Base-by-base conservation (phyloP, 768 basidiomycete genomes). In the Russula olivacea region DNA sequence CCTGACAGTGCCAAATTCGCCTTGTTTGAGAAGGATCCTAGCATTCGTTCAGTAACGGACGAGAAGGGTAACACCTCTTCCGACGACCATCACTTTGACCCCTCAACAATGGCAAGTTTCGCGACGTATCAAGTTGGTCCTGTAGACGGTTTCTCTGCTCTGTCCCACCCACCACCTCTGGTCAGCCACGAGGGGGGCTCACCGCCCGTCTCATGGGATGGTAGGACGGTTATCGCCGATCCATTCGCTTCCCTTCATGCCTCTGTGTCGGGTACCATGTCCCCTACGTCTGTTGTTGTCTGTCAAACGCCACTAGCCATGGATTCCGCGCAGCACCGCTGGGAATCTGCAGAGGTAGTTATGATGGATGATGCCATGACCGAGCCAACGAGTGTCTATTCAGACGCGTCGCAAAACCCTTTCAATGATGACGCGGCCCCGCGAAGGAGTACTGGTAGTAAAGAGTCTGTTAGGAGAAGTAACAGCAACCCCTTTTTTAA, bases 301-400 rank as follows among this genome's bases (percentile, higher is more conserved):
- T 55, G 61, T 40, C 67, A 68, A 61, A 66, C 67, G 10, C 67
- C 67, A 25, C 55, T 11, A 21, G 45, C 67, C 12, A 66, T 53
- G 15, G 45, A 59, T 23, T 68, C 65, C 12, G 55, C 14, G 14
- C 47, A 34, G 23, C 67, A 68, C 55, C 61, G 43, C 6, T 68
- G 67, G 67, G 65, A 68, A 56, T 66, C 67, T 45, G 67, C 67
- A 11, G 67, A 68, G 25, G 65, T 68, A 8, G 36, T 66, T 19
- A 67, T 66, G 1, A 63, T 68, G 65, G 59, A 55, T 50, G 64
- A 34, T 15, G 2, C 25, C 4, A 10, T 17, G 30, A 12, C 41
- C 2, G 53, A 55, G 41, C 64, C 47, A 14, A 36, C n/a, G 30
- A 54, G 23, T 25, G 34, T 59, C 34, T 32, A 50, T 25, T 21